Percentiles rank a stretch among this genome's conserved stretches.
Evolutionary conservation across 345 rosid species (phyloP).

Genomic region (Bruguiera gymnorhiza): DNA sequence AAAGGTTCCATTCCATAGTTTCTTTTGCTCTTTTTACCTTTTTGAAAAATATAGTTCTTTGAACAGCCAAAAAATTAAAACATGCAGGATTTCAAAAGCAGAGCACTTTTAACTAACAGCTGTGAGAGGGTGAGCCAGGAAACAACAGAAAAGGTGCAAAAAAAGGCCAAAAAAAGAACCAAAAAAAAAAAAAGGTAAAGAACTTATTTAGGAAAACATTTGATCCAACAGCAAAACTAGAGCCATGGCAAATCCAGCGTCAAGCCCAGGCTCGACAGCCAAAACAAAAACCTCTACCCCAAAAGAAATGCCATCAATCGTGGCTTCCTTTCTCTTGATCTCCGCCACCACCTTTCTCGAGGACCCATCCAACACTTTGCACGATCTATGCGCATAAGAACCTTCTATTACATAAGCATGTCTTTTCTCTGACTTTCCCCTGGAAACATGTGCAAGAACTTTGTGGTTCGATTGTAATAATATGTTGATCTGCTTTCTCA

Average conservation of each 20-base stretch:
- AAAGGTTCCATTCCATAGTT: too few species aligned
- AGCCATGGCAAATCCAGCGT: constrained; percentile 73
- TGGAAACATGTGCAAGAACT: constrained; percentile 42
- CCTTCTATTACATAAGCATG: constrained; percentile 59
- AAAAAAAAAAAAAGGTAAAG: background rate
- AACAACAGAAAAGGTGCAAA: background rate
- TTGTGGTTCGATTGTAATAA: constrained; percentile 33
- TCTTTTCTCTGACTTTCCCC: constrained; percentile 34
- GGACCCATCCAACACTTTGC: constrained; percentile 54
- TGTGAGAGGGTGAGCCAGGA: too few species aligned
- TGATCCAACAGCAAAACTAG: constrained; percentile 71
- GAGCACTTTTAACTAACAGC: background rate
- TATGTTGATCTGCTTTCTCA: constrained; percentile 44
- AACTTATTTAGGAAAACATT: constrained; percentile 49
- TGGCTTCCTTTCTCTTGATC: constrained; percentile 62
- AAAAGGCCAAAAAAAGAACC: background rate
- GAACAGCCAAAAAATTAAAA: constrained; percentile 2
- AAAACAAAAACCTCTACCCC: constrained; percentile 70
- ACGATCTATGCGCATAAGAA: constrained; percentile 58
- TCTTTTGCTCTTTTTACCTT: background rate
- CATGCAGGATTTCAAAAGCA: background rate
- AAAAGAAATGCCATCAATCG: constrained; percentile 41
- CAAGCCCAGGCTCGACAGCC: constrained; percentile 51
- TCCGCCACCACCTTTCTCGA: constrained; percentile 59
- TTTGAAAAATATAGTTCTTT: background rate